phyloP scores from a whole-genome alignment of 2,329 filamentous ascomycete species.

The Exophiala oligosperma region DNA sequence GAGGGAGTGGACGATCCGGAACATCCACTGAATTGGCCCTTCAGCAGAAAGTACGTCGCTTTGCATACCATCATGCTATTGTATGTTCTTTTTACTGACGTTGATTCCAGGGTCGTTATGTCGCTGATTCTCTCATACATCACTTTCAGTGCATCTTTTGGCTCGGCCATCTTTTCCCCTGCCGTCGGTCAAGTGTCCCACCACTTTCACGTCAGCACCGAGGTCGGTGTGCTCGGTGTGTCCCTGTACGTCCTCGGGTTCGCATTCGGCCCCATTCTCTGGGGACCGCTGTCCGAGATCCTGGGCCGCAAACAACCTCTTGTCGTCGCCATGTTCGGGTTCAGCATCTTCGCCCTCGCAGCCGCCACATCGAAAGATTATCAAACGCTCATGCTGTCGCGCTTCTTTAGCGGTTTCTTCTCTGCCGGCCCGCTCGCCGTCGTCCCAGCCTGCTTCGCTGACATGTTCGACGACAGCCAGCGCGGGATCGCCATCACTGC shows the following conservation, averaged over 20 bases:
- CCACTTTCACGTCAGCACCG: slow-evolving; percentile 46
- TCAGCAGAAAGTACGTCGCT: slow-evolving; percentile 39
- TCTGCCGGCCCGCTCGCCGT: slow-evolving; percentile 63
- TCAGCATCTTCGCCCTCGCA: slow-evolving; percentile 64
- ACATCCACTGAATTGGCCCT: slow-evolving; percentile 62
- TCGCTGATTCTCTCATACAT: slow-evolving; percentile 20
- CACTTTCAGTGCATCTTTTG: slow-evolving; percentile 28
- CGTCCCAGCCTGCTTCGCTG: slow-evolving; percentile 66
- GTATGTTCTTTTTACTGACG: slow-evolving; percentile 12
- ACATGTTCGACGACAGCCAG: slow-evolving; percentile 61
- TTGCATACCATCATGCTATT: no score
- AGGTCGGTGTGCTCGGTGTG: slow-evolving; percentile 47
- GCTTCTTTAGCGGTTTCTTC: slow-evolving; percentile 54
- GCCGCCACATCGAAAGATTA: slow-evolving; percentile 65
- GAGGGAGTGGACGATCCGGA: slow-evolving; percentile 57
- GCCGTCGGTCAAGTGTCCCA: slow-evolving; percentile 59
- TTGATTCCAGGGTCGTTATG: slow-evolving; percentile 24
- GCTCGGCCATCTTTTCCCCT: slow-evolving; percentile 35
- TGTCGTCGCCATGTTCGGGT: slow-evolving; percentile 61
- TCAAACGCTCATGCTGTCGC: slow-evolving; percentile 64
- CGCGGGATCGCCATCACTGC: slow-evolving; percentile 66
- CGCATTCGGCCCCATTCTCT: slow-evolving; percentile 39
- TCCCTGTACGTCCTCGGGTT: slow-evolving; percentile 45
- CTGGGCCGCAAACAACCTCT: slow-evolving; percentile 50
- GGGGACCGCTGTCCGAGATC: slow-evolving; percentile 56